Conservation (phyloP, 257 asterid genomes). For the Nicotiana obtusifolia region DNA sequence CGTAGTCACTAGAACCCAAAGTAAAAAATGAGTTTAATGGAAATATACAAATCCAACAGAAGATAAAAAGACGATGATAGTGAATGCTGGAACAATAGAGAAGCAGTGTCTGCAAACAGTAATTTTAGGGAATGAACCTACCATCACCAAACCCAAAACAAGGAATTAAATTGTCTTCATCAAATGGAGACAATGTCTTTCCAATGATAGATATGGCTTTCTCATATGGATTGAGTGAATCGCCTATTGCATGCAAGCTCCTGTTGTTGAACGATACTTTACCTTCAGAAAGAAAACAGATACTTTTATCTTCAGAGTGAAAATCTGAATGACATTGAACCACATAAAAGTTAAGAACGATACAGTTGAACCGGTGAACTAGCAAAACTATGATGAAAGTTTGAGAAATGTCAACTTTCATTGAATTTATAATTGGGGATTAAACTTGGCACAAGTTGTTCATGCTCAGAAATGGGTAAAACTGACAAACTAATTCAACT, state of each 20-base stretch:
- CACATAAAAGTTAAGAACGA: background rate
- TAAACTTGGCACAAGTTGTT: background rate
- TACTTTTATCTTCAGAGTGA: constrained; percentile 21
- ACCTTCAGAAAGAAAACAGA: constrained; percentile 42
- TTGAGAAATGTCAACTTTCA: background rate
- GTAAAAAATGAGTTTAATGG: background rate
- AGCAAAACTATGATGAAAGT: background rate
- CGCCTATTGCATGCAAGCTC: constrained; percentile 64
- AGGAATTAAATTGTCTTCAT: constrained; percentile 79
- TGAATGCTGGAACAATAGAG: constrained; percentile 7
- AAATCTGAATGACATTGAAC: background rate
- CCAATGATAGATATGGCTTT: constrained; percentile 76
- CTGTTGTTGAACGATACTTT: constrained; percentile 59
- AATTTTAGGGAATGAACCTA: constrained; percentile 16
- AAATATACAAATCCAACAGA: background rate
- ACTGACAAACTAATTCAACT: background rate
- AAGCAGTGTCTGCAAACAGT: background rate
- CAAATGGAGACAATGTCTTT: constrained; percentile 78
- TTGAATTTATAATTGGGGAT: background rate
- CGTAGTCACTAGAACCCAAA: constrained; percentile 39
- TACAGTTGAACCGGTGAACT: background rate
- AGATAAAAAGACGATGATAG: constrained; percentile 10
- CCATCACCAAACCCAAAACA: constrained; percentile 96
- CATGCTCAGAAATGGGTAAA: no score
- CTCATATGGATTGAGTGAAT: constrained; percentile 67